Percentiles rank a stretch among this genome's conserved stretches.
Evolutionary conservation across 371 early-diverging fungal species (phyloP).

Genomic region (Mortierella sp.): DNA sequence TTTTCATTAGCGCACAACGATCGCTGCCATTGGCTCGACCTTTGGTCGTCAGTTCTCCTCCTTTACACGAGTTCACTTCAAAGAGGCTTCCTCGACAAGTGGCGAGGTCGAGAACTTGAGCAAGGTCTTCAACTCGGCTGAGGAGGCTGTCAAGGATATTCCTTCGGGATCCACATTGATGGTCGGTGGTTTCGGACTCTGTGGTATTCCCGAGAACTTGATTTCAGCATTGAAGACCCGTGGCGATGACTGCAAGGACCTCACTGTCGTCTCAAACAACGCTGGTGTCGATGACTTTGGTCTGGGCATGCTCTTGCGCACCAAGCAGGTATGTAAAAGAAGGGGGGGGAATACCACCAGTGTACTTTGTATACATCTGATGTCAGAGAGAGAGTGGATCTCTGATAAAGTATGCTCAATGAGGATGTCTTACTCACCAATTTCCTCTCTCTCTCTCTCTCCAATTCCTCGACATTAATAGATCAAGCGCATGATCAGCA

Average conservation of each 20-base stretch:
- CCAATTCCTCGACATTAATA: conserved; percentile 3
- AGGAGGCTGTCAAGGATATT: conserved; percentile 66
- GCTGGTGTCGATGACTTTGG: conserved; percentile 75
- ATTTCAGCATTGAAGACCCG: conserved; percentile 67
- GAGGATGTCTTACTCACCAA: neutral
- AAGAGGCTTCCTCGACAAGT: conserved; percentile 9
- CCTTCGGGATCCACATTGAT: conserved; percentile 63
- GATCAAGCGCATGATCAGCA: conserved; percentile 78
- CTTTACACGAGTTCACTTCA: conserved; percentile 24
- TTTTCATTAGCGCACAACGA: conserved; percentile 40
- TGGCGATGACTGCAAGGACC: conserved; percentile 57
- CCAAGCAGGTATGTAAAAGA: conserved; percentile 55
- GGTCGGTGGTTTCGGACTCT: conserved; percentile 77
- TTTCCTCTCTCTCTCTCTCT: neutral
- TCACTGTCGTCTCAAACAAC: conserved; percentile 79
- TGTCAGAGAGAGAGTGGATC: neutral
- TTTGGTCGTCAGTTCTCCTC: conserved; percentile 44
- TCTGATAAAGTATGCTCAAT: neutral
- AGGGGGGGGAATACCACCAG: no score
- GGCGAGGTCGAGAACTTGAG: conserved; percentile 26
- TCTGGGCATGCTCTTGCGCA: conserved; percentile 69
- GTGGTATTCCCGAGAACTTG: conserved; percentile 77
- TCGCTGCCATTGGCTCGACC: conserved; percentile 33
- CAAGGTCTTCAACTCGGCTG: conserved; percentile 46
- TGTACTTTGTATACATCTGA: no score